A percentile compares a stretch with the other conserved stretches of the same genome.
phyloP scores from a whole-genome alignment of 2,329 filamentous ascomycete genomes.

The Phyllachora maydis region DNA sequence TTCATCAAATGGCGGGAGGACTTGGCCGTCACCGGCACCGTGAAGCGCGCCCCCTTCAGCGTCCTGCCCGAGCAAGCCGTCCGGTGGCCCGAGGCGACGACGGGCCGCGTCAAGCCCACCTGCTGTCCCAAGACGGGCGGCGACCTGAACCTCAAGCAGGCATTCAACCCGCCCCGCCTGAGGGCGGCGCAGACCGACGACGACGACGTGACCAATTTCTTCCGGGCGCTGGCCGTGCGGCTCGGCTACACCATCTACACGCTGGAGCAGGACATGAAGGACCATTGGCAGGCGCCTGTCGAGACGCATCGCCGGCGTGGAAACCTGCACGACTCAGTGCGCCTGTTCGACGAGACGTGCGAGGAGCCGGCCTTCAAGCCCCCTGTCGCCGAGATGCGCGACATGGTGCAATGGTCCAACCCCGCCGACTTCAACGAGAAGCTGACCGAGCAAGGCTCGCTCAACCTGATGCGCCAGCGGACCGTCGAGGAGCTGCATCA shows the following conservation, averaged over 20 bases:
- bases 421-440: constrained; percentile 6
- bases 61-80: constrained; percentile 13
- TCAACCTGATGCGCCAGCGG: constrained; percentile 12
- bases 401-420: constrained; percentile 13
- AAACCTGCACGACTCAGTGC: constrained; percentile 7
- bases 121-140: background rate
- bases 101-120: background rate
- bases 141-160: background rate
- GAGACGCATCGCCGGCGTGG: background rate
- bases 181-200: background rate
- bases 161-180: background rate
- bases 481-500: constrained; percentile 21
- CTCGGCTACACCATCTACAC: constrained; percentile 8
- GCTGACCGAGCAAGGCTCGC: constrained; percentile 5
- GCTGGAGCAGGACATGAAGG: constrained; percentile 4
- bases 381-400: constrained; percentile 4
- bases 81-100: constrained; percentile 3
- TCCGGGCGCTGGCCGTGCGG: constrained; percentile 8
- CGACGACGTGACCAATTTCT: constrained; percentile 7
- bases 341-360: constrained; percentile 5
- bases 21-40: constrained; percentile 6
- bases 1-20: constrained; percentile 7
- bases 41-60: constrained; percentile 8
- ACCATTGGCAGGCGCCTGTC: constrained; percentile 1
- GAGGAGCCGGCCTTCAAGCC: constrained; percentile 3